Conservation (phyloP, 1,284 basidiomycete species). For the Pisolithus thermaeus region DNA sequence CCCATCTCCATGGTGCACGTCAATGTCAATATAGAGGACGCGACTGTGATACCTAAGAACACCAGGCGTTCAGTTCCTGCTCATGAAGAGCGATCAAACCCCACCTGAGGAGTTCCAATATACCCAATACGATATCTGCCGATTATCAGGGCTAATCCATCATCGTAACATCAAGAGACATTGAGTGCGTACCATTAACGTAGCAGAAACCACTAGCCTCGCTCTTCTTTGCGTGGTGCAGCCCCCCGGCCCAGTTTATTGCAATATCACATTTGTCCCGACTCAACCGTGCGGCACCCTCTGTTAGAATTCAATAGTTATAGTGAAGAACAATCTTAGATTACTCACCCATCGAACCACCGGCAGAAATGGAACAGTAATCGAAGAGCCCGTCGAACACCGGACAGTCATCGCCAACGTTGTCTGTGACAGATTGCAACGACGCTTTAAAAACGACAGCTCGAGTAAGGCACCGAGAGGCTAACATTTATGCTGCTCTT, state of each 20-base stretch:
- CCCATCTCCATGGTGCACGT: conserved; percentile 98
- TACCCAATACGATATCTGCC: conserved; percentile 95
- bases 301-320: conserved; percentile 35
- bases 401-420: conserved; percentile 94
- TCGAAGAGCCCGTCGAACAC: conserved; percentile 98
- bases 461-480: conserved; percentile 6
- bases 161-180: background rate
- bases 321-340: background rate
- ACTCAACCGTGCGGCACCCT: conserved; percentile 94
- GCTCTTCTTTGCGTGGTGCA: conserved; percentile 98
- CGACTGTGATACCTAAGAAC: conserved; percentile 81
- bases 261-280: conserved; percentile 98
- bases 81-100: conserved; percentile 9
- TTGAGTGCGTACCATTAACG: conserved; percentile 73
- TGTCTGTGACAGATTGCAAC: conserved; percentile 43
- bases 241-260: conserved; percentile 96
- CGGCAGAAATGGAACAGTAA: conserved; percentile 97
- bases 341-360: conserved; percentile 91
- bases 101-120: conserved; percentile 87
- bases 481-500: conserved; percentile 95
- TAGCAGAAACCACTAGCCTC: conserved; percentile 99
- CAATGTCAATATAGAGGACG: conserved; percentile 98
- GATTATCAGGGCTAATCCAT: background rate
- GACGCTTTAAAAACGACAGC: background rate
- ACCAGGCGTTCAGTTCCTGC: background rate